Evolutionary conservation across 371 early-diverging fungal genomes (phyloP).

Genomic region (Apophysomyces variabilis): DNA sequence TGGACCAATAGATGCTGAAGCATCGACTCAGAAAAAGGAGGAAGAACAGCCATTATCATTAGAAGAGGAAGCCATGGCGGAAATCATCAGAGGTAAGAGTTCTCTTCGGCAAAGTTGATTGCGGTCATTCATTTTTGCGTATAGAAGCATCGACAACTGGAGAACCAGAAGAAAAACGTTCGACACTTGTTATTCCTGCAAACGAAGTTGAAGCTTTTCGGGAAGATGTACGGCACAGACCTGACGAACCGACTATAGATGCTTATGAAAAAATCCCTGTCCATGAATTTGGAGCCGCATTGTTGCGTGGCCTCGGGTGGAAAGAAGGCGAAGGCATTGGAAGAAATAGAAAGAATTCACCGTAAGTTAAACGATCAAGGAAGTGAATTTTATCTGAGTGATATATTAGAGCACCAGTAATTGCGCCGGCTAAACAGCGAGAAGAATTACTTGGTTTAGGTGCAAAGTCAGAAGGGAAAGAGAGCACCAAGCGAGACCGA

Average conservation of each 20-base stretch:
- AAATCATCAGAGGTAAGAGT: slow-evolving; percentile 51
- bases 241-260: slow-evolving; percentile 73
- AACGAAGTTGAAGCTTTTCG: slow-evolving; percentile 60
- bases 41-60: slow-evolving; percentile 37
- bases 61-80: slow-evolving; percentile 63
- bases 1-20: slow-evolving; percentile 11
- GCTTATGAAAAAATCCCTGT: slow-evolving; percentile 88
- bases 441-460: slow-evolving; percentile 79
- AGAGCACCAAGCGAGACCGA: slow-evolving; percentile 27
- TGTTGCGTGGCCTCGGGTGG: slow-evolving; percentile 95
- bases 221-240: slow-evolving; percentile 51
- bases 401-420: slow-evolving; percentile 36
- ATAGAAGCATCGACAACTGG: slow-evolving; percentile 53
- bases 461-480: slow-evolving; percentile 64
- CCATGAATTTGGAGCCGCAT: slow-evolving; percentile 88
- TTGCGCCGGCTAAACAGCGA: slow-evolving; percentile 56
- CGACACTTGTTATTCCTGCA: slow-evolving; percentile 49
- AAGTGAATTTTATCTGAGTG: background rate
- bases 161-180: slow-evolving; percentile 46
- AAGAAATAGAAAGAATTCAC: slow-evolving; percentile 40
- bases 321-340: slow-evolving; percentile 75
- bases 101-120: background rate
- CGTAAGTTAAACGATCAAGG: slow-evolving; percentile 26
- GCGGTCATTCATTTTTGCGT: background rate
- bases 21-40: slow-evolving; percentile 22